Conservation (phyloP, 768 basidiomycete genomes). For the Boletus pseudopeckii region DNA sequence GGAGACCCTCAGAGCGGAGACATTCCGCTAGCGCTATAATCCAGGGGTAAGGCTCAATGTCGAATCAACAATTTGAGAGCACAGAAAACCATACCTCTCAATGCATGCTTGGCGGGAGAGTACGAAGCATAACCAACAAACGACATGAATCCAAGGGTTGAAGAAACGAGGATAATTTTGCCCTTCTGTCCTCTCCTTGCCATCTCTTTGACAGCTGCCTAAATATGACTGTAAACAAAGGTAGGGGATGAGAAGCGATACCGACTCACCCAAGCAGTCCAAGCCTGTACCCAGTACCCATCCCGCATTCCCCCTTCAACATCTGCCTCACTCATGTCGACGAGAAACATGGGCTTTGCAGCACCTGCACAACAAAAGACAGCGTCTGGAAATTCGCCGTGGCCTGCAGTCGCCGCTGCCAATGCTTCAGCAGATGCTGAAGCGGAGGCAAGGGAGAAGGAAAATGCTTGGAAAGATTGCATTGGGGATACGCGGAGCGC, state of each 20-base stretch:
- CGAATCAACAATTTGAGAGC: background rate
- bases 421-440: conserved; percentile 58
- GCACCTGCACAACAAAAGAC: conserved; percentile 79
- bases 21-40: conserved; percentile 74
- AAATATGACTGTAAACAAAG: background rate
- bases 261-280: conserved; percentile 44
- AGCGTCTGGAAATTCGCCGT: conserved; percentile 67
- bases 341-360: conserved; percentile 66
- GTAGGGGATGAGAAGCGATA: background rate
- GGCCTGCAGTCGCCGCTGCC: conserved; percentile 50
- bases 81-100: conserved; percentile 55
- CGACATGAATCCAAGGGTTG: conserved; percentile 69
- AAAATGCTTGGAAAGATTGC: conserved; percentile 64
- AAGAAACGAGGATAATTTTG: conserved; percentile 75
- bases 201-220: conserved; percentile 71
- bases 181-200: conserved; percentile 52
- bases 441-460: conserved; percentile 58
- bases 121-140: conserved; percentile 80
- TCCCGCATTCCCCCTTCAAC: conserved; percentile 42
- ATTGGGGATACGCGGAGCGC: conserved; percentile 46
- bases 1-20: conserved; percentile 70
- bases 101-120: conserved; percentile 79
- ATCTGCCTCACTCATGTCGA: conserved; percentile 62
- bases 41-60: background rate
- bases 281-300: conserved; percentile 40